These are phyloP conservation scores for Dicorynia guianensis DNA, from an alignment of 306 rosid genomes.

Conservation along the genomic window DNA sequence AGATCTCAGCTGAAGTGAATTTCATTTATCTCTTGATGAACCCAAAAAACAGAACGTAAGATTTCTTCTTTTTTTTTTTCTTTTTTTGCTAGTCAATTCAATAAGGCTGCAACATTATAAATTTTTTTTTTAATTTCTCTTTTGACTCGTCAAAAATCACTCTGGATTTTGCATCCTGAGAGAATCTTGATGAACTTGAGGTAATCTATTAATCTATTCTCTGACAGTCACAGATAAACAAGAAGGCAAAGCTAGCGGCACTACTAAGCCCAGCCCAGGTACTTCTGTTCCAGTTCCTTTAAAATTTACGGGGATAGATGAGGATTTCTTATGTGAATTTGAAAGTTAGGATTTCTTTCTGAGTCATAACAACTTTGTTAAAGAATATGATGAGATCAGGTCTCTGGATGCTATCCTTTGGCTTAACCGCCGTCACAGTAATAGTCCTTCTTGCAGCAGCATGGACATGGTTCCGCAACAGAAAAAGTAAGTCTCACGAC, in stretches of 20 bases:
- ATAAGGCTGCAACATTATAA: neutral
- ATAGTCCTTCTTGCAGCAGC: slow-evolving; percentile 41
- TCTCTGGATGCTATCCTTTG: slow-evolving; percentile 50
- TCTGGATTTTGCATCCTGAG: slow-evolving; percentile 13
- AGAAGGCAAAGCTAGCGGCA: slow-evolving; percentile 22
- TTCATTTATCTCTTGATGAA: neutral
- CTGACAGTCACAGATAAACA: slow-evolving; percentile 36
- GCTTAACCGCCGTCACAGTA: slow-evolving; percentile 40
- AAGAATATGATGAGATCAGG: slow-evolving; percentile 43
- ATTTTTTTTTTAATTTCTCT: neutral
- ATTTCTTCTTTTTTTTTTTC: neutral
- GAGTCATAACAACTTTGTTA: slow-evolving; percentile 10
- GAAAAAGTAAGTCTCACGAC: slow-evolving; percentile 23
- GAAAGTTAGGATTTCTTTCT: neutral
- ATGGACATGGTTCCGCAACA: slow-evolving; percentile 39
- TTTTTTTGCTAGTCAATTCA: neutral
- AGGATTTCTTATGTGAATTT: neutral
- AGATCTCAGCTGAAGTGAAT: slow-evolving; percentile 8
- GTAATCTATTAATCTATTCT: slow-evolving; percentile 6
- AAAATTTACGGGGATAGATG: neutral
- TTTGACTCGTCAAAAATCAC: neutral
- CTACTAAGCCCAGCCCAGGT: slow-evolving; percentile 26
- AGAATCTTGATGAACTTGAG: neutral
- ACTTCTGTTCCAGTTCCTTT: slow-evolving; percentile 9
- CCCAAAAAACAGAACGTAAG: neutral